A percentile compares a stretch with the other conserved stretches of the same genome.
These are phyloP conservation scores for Daldinia bambusicola DNA, from an alignment of 495 filamentous ascomycete species.

Conservation along the genomic window DNA sequence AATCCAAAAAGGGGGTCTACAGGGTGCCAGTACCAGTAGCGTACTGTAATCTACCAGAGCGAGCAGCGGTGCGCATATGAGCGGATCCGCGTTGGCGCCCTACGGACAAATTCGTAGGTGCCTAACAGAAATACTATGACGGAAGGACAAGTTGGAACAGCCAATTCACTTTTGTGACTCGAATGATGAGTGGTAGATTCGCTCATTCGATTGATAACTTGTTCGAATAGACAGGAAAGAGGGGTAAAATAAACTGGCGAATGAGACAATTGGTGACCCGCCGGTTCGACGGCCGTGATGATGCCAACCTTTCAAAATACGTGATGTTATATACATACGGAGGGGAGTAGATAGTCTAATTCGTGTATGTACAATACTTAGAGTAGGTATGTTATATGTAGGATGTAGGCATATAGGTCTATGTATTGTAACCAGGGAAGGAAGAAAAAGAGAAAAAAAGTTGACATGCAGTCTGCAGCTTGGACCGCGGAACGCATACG, in stretches of 20 bases:
- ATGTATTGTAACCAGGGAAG: constrained; percentile 20
- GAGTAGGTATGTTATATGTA: no score
- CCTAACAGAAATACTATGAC: constrained; percentile 41
- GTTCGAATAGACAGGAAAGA: constrained; percentile 28
- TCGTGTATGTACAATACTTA: no score
- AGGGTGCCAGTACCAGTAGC: constrained; percentile 2
- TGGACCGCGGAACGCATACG: constrained; percentile 37
- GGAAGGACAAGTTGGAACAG: constrained; percentile 34
- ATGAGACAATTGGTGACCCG: constrained; percentile 34
- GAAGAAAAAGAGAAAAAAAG: constrained; percentile 19
- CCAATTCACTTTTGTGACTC: constrained; percentile 34
- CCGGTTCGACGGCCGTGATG: constrained; percentile 39
- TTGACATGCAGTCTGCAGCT: constrained; percentile 33
- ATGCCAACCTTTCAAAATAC: constrained; percentile 13
- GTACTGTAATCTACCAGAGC: constrained; percentile 9
- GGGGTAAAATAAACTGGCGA: constrained; percentile 34
- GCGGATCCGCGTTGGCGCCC: constrained; percentile 38
- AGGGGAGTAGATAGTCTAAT: constrained; percentile 27
- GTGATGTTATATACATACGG: constrained; percentile 20
- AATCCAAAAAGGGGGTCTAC: constrained; percentile 25
- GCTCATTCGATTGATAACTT: constrained; percentile 31
- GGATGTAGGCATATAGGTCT: neutral
- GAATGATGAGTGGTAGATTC: constrained; percentile 22
- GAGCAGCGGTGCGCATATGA: constrained; percentile 30
- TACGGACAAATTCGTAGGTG: constrained; percentile 36